Percentiles rank a stretch among this genome's conserved stretches.
Evolutionary conservation across 2,329 filamentous ascomycete genomes (phyloP).

Genomic region (Bipolaris victoriae): DNA sequence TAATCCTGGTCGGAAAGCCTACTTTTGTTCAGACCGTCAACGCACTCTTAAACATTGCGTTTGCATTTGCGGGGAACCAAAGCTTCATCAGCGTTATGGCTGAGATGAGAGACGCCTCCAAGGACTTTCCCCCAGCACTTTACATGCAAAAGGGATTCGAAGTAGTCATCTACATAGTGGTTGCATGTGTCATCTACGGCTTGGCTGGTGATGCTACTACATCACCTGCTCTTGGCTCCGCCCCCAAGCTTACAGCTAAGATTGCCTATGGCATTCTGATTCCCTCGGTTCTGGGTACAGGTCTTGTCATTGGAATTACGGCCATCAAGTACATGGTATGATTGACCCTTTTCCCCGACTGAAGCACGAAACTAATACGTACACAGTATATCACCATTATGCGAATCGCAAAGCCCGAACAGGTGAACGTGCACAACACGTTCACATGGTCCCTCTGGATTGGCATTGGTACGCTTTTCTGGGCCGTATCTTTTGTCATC

Average conservation of each 20-base stretch:
- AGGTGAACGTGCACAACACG: constrained; percentile 53
- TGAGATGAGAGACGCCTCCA: constrained; percentile 64
- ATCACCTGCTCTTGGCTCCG: constrained; percentile 70
- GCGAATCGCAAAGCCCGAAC: constrained; percentile 41
- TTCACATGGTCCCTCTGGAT: constrained; percentile 67
- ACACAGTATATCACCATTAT: constrained; percentile 67
- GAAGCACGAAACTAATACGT: not conserved
- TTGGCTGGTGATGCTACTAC: constrained; percentile 66
- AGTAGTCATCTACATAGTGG: constrained; percentile 67
- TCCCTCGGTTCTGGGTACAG: constrained; percentile 73
- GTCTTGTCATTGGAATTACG: constrained; percentile 72
- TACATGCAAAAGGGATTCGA: constrained; percentile 61
- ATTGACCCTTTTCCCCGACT: no score
- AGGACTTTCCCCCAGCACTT: constrained; percentile 67
- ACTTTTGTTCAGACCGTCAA: constrained; percentile 38
- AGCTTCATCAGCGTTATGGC: constrained; percentile 71
- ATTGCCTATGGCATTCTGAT: constrained; percentile 71
- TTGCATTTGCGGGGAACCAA: constrained; percentile 70
- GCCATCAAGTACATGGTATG: constrained; percentile 64
- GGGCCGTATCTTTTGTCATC: constrained; percentile 60
- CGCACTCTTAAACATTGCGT: constrained; percentile 65
- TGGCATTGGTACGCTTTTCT: constrained; percentile 60
- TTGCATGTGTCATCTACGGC: constrained; percentile 71
- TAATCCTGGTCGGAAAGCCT: constrained; percentile 34
- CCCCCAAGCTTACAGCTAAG: constrained; percentile 63